Evolutionary conservation across 1,284 basidiomycete genomes (phyloP), one percentile per base, ranked within the genome.

Genomic region (Uromyces viciae-fabae): DNA sequence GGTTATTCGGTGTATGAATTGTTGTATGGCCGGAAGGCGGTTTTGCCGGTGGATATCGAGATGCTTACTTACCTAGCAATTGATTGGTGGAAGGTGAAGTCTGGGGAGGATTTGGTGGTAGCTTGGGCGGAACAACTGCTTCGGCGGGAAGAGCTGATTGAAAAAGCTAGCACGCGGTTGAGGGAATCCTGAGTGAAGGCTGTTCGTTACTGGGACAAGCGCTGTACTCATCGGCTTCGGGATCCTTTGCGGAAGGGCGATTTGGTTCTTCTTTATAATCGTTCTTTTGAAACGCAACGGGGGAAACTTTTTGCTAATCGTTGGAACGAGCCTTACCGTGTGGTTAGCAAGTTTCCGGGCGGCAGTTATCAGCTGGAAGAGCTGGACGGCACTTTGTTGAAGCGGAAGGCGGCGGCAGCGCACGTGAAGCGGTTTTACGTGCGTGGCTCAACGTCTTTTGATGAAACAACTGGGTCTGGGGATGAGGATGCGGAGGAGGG

Each of bases 211-310:
- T 75, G 52, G 56, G 74, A 75, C 22, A 0, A 46, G 25, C 7
- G 56, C 11, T 40, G 19, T 15, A 25, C 74, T 0, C 3, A 28
- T 8, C 1, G 31, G 1, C 11, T 62, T 3, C 17, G 56, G 38
- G 38, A 68, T 11, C 31, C 62, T 0, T 14, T 77, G 17, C 14
- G 1, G 15, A 38, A 28, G 31, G 75, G 75, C 7, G 60, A 66
- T 33, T 31, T 76, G 42, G 75, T 76, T 1, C n/a, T 76, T 19
- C n/a, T 52, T 19, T 64, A 76, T 19, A 76, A 64, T 33, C n/a
- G 43, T 14, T 19, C 22, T 49, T 46, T 76, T 1, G 60, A 76
- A 36, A 25, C 33, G 4, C 58, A 76, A 52, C 52, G 75, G 75
- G 40, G 75, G 0, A 46, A 64, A 43, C 19, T 76, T 0, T 76